Evolutionary conservation across 306 rosid species (phyloP), one percentile per base, ranked within the genome.

Genomic region (Cucurbita ficifolia): DNA sequence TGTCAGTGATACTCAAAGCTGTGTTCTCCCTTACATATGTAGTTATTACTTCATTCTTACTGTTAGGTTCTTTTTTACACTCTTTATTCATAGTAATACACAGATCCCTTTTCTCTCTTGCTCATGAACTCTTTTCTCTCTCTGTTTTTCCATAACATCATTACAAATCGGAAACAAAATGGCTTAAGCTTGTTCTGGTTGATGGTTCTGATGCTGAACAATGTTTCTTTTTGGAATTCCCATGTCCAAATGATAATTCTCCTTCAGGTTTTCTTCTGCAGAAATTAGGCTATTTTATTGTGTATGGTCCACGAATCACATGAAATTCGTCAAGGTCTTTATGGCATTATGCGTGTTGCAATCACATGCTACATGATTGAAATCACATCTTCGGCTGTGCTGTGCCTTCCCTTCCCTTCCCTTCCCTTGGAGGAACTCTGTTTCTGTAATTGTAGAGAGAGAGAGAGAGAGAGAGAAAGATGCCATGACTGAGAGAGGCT

Each of bases 291-390:
- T 71, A 76, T 81, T 40, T 56, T 7, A 11, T 10, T 19, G 19
- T 42, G 46, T 43, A 55, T 48, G 73, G 43, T 13, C 73, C 73
- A 69, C 57, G 16, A 69, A 46, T 76, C 87, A 81, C 89, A 82
- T 80, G 79, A 74, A 63, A 49, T 1, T 79, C 40, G 6, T 33
- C 55, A 22, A 7, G 36, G 10, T 2, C 19, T 65, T 51, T 70
- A 40, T 10, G 29, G 2, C 13, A 8, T 1, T 69, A 79, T 76
- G 76, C 14, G 72, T 82, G 82, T 77, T 45, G 29, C 24, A 49
- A 33, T 81, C 82, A 58, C 54, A 64, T 45, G 54, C 70, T 61
- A 19, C 24, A 60, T n/a, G 51, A 68, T 62, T 12, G 19, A 5
- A 53, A 62, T 36, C 1, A 39, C 59, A 24, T 35, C 42, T 46